These are phyloP conservation scores for Myriangium duriaei DNA, from an alignment of 2,329 filamentous ascomycete genomes.

Conservation along the genomic window DNA sequence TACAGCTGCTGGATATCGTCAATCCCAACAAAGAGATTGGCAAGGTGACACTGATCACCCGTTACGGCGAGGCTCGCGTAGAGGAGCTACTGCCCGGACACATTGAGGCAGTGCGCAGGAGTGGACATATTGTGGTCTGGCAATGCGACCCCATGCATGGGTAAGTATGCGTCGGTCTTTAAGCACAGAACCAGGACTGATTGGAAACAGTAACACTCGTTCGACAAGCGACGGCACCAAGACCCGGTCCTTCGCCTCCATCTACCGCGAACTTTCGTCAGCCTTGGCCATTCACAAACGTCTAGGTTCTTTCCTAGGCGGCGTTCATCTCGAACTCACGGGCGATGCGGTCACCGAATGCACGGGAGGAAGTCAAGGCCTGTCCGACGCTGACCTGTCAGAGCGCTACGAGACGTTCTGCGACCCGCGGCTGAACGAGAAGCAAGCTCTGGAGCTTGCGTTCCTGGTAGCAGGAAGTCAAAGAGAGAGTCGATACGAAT, in stretches of 20 bases:
- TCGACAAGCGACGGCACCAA: slow-evolving; percentile 68
- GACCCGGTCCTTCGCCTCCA: slow-evolving; percentile 81
- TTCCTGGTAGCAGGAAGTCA: slow-evolving; percentile 70
- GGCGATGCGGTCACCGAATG: slow-evolving; percentile 96
- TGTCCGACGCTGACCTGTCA: slow-evolving; percentile 78
- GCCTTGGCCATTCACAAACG: slow-evolving; percentile 76
- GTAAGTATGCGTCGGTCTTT: slow-evolving; percentile 24
- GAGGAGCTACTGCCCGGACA: slow-evolving; percentile 64
- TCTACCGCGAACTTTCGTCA: slow-evolving; percentile 73
- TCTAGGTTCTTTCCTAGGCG: slow-evolving; percentile 75
- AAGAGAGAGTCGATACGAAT: slow-evolving; percentile 12
- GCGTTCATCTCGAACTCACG: slow-evolving; percentile 88
- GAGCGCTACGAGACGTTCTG: slow-evolving; percentile 94
- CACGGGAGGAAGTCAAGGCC: slow-evolving; percentile 72
- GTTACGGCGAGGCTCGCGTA: slow-evolving; percentile 76
- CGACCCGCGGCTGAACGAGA: slow-evolving; percentile 90
- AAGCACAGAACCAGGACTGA: too few species aligned
- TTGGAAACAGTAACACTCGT: slow-evolving; percentile 47
- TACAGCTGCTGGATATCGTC: slow-evolving; percentile 67
- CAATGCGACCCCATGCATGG: slow-evolving; percentile 99
- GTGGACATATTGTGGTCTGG: slow-evolving; percentile 72
- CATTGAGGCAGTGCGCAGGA: slow-evolving; percentile 76
- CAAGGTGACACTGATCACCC: slow-evolving; percentile 91
- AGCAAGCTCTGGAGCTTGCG: slow-evolving; percentile 88
- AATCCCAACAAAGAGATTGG: slow-evolving; percentile 74